Percentiles rank a stretch among this genome's conserved stretches.
phyloP scores from a whole-genome alignment of 208 protist species.

The Trypanosoma caninum region DNA sequence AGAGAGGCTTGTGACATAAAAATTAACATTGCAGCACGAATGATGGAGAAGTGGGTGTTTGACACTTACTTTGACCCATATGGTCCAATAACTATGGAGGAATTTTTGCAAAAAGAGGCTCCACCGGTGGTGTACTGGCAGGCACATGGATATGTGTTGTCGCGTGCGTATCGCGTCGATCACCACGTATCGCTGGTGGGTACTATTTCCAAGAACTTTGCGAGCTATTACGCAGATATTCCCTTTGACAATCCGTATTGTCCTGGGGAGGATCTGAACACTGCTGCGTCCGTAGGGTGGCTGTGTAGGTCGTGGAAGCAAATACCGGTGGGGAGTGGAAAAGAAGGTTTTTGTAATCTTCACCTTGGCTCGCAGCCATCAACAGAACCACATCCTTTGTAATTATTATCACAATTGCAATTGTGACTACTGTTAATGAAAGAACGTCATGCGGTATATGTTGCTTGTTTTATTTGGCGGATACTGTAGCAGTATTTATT shows the following conservation, averaged over 20 bases:
- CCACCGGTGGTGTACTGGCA: slow-evolving; percentile 81
- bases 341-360: slow-evolving; percentile 2
- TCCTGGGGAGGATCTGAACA: slow-evolving; percentile 84
- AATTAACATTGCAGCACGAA: slow-evolving; percentile 48
- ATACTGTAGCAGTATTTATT: no score
- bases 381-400: background rate
- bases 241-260: slow-evolving; percentile 85
- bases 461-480: no score
- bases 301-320: slow-evolving; percentile 46
- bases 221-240: slow-evolving; percentile 63
- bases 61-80: slow-evolving; percentile 26
- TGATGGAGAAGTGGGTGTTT: slow-evolving; percentile 62
- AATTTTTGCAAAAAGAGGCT: slow-evolving; percentile 5
- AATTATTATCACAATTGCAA: no score
- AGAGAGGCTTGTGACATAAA: slow-evolving; percentile 34
- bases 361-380: slow-evolving; percentile 10
- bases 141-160: slow-evolving; percentile 56
- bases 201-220: slow-evolving; percentile 60
- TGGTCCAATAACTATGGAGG: slow-evolving; percentile 1
- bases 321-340: slow-evolving; percentile 12
- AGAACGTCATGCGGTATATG: no score
- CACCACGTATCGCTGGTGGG: slow-evolving; percentile 37
- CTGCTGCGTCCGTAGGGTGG: slow-evolving; percentile 49
- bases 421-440: no score
- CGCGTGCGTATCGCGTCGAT: slow-evolving; percentile 37